These are phyloP conservation scores for Naganishia antarctica DNA, from an alignment of 768 basidiomycete genomes.

Conservation along the genomic window DNA sequence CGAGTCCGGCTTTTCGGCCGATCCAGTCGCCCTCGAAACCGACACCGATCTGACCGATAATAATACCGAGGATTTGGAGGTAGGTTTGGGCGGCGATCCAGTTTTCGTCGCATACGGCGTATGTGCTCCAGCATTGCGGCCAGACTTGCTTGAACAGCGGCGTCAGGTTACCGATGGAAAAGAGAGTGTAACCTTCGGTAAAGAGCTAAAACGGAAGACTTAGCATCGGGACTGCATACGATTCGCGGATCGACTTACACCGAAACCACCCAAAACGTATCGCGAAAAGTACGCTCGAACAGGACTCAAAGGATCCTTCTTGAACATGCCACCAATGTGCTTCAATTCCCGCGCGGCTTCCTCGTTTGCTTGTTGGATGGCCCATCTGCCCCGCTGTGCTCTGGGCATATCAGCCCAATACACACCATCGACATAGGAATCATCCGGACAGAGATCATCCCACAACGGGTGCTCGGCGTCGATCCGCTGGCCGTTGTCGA, in stretches of 20 bases:
- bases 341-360: slow-evolving; percentile 47
- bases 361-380: slow-evolving; percentile 41
- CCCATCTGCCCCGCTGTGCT: slow-evolving; percentile 39
- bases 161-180: slow-evolving; percentile 51
- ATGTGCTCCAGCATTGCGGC: slow-evolving; percentile 47
- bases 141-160: slow-evolving; percentile 49
- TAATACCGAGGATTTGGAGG: slow-evolving; percentile 51
- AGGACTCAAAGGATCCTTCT: slow-evolving; percentile 46
- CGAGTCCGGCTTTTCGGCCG: slow-evolving; percentile 49
- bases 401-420: slow-evolving; percentile 50
- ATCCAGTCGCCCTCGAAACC: slow-evolving; percentile 52
- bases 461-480: slow-evolving; percentile 30
- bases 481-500: slow-evolving; percentile 15
- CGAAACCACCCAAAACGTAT: slow-evolving; percentile 51
- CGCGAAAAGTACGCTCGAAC: slow-evolving; percentile 44
- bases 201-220: slow-evolving; percentile 27
- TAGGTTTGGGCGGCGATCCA: slow-evolving; percentile 49
- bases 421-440: slow-evolving; percentile 37
- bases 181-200: slow-evolving; percentile 50
- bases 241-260: slow-evolving; percentile 20
- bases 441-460: slow-evolving; percentile 34
- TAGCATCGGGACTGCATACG: too few species aligned
- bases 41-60: slow-evolving; percentile 49
- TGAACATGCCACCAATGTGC: slow-evolving; percentile 47
- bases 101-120: slow-evolving; percentile 43